These are phyloP conservation scores for Fraxinus velutina DNA, from an alignment of 305 asterid genomes.

Conservation along the genomic window DNA sequence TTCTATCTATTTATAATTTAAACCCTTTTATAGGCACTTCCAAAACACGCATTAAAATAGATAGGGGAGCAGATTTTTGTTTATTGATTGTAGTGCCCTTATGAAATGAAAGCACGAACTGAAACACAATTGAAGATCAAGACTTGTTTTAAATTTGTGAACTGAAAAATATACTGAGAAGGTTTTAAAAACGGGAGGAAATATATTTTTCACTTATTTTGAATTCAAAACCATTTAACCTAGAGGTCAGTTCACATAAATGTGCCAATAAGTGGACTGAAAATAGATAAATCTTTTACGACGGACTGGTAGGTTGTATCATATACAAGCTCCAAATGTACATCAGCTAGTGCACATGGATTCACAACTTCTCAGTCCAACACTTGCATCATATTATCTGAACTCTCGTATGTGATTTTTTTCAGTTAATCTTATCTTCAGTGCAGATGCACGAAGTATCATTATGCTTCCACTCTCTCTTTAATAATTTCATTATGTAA, in stretches of 20 bases:
- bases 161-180: background rate
- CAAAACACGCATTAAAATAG: slow-evolving; percentile 2
- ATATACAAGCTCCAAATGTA: slow-evolving; percentile 4
- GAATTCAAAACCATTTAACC: background rate
- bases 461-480: background rate
- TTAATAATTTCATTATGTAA: background rate
- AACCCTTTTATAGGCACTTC: background rate
- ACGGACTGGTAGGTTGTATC: background rate
- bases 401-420: background rate
- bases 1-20: background rate
- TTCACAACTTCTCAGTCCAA: slow-evolving; percentile 1
- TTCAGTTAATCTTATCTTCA: background rate
- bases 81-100: background rate
- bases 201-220: background rate
- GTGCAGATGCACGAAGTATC: background rate
- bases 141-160: background rate
- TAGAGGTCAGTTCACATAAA: background rate
- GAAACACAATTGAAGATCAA: background rate
- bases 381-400: background rate
- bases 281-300: background rate
- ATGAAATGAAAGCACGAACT: background rate
- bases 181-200: background rate
- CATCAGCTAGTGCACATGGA: background rate
- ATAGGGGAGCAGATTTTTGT: slow-evolving; percentile 2
- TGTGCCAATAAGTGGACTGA: background rate